Percentiles rank a stretch among this genome's conserved stretches.
Conservation (phyloP, 495 filamentous ascomycete genomes). For the Lasiosphaeria miniovina region DNA sequence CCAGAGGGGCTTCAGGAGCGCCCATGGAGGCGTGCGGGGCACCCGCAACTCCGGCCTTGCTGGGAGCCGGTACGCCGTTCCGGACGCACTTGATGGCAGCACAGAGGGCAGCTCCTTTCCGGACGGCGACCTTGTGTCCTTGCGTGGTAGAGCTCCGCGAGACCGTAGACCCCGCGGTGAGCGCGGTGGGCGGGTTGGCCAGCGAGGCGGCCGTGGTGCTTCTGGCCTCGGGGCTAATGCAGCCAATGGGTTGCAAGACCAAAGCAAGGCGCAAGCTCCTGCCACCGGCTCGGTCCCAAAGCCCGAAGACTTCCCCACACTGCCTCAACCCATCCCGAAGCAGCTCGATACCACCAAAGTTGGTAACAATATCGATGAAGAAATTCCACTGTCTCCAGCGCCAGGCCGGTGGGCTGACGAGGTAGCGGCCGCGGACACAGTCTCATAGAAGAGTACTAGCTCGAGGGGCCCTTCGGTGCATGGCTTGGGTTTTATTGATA, state of each 20-base stretch:
- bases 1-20: constrained; percentile 35
- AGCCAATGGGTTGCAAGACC: neutral
- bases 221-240: neutral
- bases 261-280: neutral
- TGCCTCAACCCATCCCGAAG: constrained; percentile 29
- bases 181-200: constrained; percentile 16
- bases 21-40: constrained; percentile 43
- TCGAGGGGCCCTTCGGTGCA: no score
- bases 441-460: no score
- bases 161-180: constrained; percentile 12
- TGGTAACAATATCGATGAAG: constrained; percentile 10
- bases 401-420: constrained; percentile 49
- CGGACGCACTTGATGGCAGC: constrained; percentile 24
- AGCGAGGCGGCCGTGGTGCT: neutral
- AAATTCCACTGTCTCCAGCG: constrained; percentile 27
- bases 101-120: neutral
- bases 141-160: constrained; percentile 5
- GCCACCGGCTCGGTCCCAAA: neutral
- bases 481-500: no score
- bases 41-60: constrained; percentile 23
- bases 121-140: neutral
- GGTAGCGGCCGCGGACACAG: constrained; percentile 38
- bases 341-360: constrained; percentile 27
- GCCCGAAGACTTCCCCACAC: constrained; percentile 42
- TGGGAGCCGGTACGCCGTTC: constrained; percentile 34